Conservation (phyloP, 805 yeast species). For the Metschnikowia proteae region DNA sequence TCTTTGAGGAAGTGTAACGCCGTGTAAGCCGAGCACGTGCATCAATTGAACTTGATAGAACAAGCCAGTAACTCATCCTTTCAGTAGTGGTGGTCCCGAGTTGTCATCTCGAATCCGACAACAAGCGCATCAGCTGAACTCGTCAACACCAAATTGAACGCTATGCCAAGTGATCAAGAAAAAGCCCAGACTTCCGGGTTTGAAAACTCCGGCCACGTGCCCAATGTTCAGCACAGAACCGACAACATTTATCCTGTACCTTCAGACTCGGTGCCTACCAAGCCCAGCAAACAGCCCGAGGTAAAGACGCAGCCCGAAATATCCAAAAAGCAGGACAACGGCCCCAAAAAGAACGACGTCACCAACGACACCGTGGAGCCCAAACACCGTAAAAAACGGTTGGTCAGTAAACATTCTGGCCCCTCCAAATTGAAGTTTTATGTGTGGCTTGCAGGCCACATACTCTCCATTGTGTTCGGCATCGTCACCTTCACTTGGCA, state of each 20-base stretch:
- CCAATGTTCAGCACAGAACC: slow-evolving; percentile 2
- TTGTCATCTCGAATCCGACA: no score
- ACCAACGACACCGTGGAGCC: slow-evolving; percentile 16
- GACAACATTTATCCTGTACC: slow-evolving; percentile 4
- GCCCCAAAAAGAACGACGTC: background rate
- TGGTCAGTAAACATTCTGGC: slow-evolving; percentile 27
- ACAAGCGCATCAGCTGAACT: no score
- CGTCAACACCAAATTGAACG: no score
- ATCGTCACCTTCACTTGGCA: slow-evolving; percentile 34
- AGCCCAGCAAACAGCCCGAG: slow-evolving; percentile 6
- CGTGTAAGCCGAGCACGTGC: no score
- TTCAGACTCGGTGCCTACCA: background rate
- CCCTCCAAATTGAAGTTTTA: slow-evolving; percentile 42
- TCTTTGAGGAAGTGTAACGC: no score
- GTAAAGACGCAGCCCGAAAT: background rate
- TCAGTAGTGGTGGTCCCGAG: no score
- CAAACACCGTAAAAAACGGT: slow-evolving; percentile 21
- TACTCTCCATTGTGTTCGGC: slow-evolving; percentile 44
- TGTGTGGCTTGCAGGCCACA: slow-evolving; percentile 59
- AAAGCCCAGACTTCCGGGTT: background rate
- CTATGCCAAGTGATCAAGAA: background rate
- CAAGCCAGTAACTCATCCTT: no score
- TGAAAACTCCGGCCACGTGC: slow-evolving; percentile 5
- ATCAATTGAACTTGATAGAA: no score
- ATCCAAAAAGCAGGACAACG: background rate